Base-by-base conservation (phyloP, 2,329 filamentous ascomycete genomes). In the Achaetomium macrosporum region DNA sequence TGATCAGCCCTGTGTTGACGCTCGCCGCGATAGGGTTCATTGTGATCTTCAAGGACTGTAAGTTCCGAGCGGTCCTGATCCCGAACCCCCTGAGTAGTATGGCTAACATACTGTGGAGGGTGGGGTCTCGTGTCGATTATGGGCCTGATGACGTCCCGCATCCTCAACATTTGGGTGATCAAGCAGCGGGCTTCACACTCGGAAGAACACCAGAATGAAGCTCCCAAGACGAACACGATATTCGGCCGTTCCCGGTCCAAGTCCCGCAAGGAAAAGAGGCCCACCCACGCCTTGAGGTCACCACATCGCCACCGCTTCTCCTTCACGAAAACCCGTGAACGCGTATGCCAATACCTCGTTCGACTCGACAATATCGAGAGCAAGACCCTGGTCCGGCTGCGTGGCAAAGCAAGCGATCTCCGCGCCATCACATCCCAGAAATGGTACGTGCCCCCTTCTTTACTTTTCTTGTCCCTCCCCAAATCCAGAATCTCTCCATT, bases 351-450 rank as follows among this genome's bases (percentile, higher is more conserved):
- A 1, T 42, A 50, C 0, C 31, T 40, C 15, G 31, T 49, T 15
- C 53, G 59, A 35, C 56, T 63, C 16, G 43, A 45, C 41, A 49
- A 60, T 46, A 60, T 65, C 20, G 76, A 73, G 20, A 75, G 77
- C 40, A 70, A 75, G 10, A 49, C 54, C 0, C 73, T 72, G 59
- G 71, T 84, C 1, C 68, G 76, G 12, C 70, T 85, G 40, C 72
- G 74, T 29, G 83, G 82, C 5, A 63, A 70, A 4, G 70, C 76
- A 8, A 71, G 76, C 31, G 82, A 84, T 61, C 69, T 85, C 7
- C 79, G 79, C 52, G 80, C 81, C 30, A 72, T 84, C 39, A 84
- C 81, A 1, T 75, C 77, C 3, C 75, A 77, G 3, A 61, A 72
- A 29, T 85, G 46, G 46, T 47, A 47, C 2, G 36, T 44, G 16